Conservation (phyloP, 2,329 filamentous ascomycete genomes). For the Exophiala lecanii-corni region DNA sequence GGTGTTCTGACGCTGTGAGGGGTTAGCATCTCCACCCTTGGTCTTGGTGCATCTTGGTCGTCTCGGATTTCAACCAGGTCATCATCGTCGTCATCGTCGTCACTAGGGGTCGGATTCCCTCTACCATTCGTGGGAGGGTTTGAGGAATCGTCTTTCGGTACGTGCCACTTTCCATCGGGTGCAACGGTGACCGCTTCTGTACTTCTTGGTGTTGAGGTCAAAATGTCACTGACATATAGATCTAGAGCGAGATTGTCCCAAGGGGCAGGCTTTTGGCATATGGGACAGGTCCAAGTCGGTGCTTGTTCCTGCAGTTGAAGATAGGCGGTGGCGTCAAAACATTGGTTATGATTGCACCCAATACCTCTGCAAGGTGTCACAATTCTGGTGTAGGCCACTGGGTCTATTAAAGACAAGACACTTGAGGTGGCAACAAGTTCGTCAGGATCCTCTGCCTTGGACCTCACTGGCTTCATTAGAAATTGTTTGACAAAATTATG, state of each 20-base stretch:
- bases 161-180: slow-evolving; percentile 71
- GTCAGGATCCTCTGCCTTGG: slow-evolving; percentile 77
- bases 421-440: slow-evolving; percentile 77
- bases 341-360: slow-evolving; percentile 83
- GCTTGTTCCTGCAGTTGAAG: slow-evolving; percentile 92
- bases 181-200: slow-evolving; percentile 87
- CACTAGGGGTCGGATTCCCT: slow-evolving; percentile 36
- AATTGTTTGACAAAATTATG: slow-evolving; percentile 5
- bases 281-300: slow-evolving; percentile 92
- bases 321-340: slow-evolving; percentile 90
- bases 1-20: slow-evolving; percentile 33
- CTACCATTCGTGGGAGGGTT: slow-evolving; percentile 30
- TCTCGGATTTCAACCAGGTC: slow-evolving; percentile 49
- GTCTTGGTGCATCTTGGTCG: slow-evolving; percentile 24
- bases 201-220: slow-evolving; percentile 64
- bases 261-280: slow-evolving; percentile 77
- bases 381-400: slow-evolving; percentile 80
- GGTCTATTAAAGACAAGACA: slow-evolving; percentile 87
- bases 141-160: slow-evolving; percentile 13
- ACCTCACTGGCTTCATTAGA: slow-evolving; percentile 57
- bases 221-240: slow-evolving; percentile 84
- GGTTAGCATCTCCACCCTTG: slow-evolving; percentile 31
- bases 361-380: slow-evolving; percentile 72
- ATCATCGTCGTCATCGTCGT: slow-evolving; percentile 41
- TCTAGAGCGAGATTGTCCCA: slow-evolving; percentile 84